Evolutionary conservation across 2,329 filamentous ascomycete species (phyloP).

Genomic region (Acrocalymma vagum): DNA sequence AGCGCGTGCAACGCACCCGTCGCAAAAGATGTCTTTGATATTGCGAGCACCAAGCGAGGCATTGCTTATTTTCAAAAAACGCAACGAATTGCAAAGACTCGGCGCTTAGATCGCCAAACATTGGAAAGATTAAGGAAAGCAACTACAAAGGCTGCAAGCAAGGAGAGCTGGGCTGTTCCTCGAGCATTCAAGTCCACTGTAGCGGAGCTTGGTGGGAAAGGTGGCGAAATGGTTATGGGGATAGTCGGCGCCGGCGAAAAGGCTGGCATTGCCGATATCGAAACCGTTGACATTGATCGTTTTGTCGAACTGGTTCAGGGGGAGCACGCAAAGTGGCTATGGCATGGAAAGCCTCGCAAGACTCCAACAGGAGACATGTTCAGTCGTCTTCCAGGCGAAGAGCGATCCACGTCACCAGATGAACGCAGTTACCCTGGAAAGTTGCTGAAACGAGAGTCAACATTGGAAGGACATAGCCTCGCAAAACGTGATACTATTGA

Average conservation of each 20-base stretch:
- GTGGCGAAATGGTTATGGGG: conserved; percentile 94
- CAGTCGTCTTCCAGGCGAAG: conserved; percentile 46
- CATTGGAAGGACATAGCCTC: conserved; percentile 37
- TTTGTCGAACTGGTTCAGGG: conserved; percentile 82
- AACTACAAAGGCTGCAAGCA: conserved; percentile 90
- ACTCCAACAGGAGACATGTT: conserved; percentile 50
- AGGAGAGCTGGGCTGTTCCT: conserved; percentile 91
- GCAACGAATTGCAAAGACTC: conserved; percentile 79
- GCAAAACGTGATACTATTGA: conserved; percentile 37
- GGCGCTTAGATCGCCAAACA: conserved; percentile 83
- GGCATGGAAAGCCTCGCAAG: conserved; percentile 88
- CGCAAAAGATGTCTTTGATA: conserved; percentile 89
- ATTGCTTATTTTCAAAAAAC: conserved; percentile 91
- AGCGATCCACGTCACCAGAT: conserved; percentile 62
- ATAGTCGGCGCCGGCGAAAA: conserved; percentile 87
- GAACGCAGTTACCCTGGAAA: conserved; percentile 56
- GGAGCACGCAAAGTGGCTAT: conserved; percentile 90
- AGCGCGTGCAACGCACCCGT: conserved; percentile 86
- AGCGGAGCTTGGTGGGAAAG: conserved; percentile 90
- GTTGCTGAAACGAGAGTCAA: conserved; percentile 60
- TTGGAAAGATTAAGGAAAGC: conserved; percentile 79
- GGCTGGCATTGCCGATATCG: conserved; percentile 88
- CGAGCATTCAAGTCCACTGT: conserved; percentile 95
- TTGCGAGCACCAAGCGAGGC: conserved; percentile 81
- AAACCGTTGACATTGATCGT: conserved; percentile 87